Evolutionary conservation across 2,329 filamentous ascomycete species (phyloP), one percentile per base, ranked within the genome.

Genomic region (Fusarium sp.): DNA sequence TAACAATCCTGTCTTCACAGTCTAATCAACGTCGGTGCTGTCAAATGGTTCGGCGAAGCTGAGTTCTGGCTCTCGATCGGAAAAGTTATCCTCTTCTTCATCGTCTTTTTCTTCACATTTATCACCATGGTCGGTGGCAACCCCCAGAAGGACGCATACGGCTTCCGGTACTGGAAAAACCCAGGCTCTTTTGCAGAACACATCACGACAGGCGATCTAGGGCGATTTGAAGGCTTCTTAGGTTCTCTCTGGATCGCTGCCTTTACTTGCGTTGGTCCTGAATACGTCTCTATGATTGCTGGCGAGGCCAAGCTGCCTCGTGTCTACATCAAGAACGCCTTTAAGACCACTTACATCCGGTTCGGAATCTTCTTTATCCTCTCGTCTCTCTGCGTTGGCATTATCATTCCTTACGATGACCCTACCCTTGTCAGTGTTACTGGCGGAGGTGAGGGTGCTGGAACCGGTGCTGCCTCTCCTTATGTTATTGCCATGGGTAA

Each of bases 101-200:
- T 86, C 47, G 80, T 91, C 40, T 88, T 89, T 56, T 83, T 88
- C 52, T 86, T 89, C 72, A 87, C 87, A 16, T 79, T 91, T 27
- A 81, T 90, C 51, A 87, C 90, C 65, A 87, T 89, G 75, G 81
- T 88, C 0, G 89, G 89, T 16, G 89, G 88, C 40, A 85, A 88
- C 7, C 85, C 89, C 0, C 84, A 86, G 4, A 83, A 83, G 3
- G 83, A 87, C 27, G 83, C 86, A 3, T 85, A 89, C 57, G 90
- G 91, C 1, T 92, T 92, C 76, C 79, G 85, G 45, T 91, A 91
- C 77, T 93, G 90, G 89, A 86, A 83, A 44, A 81, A 88, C 43
- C 90, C 90, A 0, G 89, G 88, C 2, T 40, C 75, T 0, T 77
- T 78, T 60, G 85, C 83, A 4, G 86, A 89, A 66, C 82, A 88